Evolutionary conservation across 306 rosid genomes (phyloP).

Genomic region (Carpinus fangiana): DNA sequence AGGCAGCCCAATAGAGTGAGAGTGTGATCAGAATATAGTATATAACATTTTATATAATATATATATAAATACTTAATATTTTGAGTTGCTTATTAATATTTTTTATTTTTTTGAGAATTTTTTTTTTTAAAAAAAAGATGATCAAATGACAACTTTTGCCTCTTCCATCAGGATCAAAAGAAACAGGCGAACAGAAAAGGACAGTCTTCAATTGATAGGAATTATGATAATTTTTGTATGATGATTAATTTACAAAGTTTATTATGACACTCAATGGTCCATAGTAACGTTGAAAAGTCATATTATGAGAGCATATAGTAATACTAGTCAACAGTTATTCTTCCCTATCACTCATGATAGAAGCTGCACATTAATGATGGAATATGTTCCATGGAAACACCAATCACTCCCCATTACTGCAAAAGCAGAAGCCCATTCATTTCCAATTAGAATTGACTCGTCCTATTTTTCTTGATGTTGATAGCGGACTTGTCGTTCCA

Average conservation of each 20-base stretch:
- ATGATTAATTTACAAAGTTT: not conserved
- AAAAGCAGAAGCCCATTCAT: not conserved
- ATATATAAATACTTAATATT: no score
- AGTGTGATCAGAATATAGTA: no score
- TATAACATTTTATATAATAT: no score
- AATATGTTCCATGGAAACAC: slow-evolving; percentile 3
- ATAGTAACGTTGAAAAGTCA: slow-evolving; percentile 10
- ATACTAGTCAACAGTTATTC: not conserved
- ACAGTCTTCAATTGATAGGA: not conserved
- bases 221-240: not conserved
- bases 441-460: not conserved
- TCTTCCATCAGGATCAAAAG: no score
- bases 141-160: no score
- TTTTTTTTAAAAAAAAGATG: no score
- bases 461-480: not conserved
- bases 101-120: no score
- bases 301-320: not conserved
- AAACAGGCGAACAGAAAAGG: not conserved
- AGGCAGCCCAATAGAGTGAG: no score
- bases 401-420: slow-evolving; percentile 15
- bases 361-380: not conserved
- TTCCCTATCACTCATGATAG: not conserved
- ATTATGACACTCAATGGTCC: not conserved
- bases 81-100: no score
- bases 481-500: no score